phyloP scores from a whole-genome alignment of 2,329 filamentous ascomycete species.

The Cryphonectria japonica region DNA sequence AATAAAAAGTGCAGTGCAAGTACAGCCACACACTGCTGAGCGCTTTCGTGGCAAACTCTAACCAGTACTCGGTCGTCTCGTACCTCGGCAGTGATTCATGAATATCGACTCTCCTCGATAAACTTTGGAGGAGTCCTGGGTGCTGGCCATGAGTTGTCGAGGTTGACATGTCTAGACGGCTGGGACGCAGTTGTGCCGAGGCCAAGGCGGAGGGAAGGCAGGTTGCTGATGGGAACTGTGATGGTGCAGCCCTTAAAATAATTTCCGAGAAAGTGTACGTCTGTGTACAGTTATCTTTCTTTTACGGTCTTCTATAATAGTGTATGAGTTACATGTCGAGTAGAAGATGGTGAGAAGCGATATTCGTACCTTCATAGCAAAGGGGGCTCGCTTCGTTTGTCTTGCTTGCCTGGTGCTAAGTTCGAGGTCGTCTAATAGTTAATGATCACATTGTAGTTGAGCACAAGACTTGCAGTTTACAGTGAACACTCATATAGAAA shows the following conservation, averaged over 20 bases:
- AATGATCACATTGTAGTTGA: too few relatives aligned
- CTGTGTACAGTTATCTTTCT: background rate
- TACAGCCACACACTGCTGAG: too few relatives aligned
- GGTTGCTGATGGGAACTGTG: slow-evolving; percentile 30
- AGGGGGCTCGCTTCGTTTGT: background rate
- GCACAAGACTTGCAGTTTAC: too few relatives aligned
- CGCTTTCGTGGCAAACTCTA: too few relatives aligned
- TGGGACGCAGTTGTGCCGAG: slow-evolving; percentile 32
- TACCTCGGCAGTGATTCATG: too few relatives aligned
- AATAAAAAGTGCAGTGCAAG: too few relatives aligned
- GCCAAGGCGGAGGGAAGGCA: slow-evolving; percentile 30
- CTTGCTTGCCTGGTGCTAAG: too few relatives aligned
- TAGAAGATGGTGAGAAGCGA: too few relatives aligned
- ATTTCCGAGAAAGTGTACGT: slow-evolving; percentile 31
- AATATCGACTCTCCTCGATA: background rate
- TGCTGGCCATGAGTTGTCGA: slow-evolving; percentile 31
- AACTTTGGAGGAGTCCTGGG: slow-evolving; percentile 32
- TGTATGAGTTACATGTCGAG: background rate
- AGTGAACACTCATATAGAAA: too few relatives aligned
- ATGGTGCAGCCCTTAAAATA: slow-evolving; percentile 37
- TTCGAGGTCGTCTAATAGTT: too few relatives aligned
- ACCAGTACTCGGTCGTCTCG: too few relatives aligned
- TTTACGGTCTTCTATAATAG: background rate
- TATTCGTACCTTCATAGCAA: too few relatives aligned
- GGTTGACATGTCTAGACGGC: slow-evolving; percentile 33